phyloP scores from a whole-genome alignment of 169 alveolate species.

The Theileria annulata region DNA sequence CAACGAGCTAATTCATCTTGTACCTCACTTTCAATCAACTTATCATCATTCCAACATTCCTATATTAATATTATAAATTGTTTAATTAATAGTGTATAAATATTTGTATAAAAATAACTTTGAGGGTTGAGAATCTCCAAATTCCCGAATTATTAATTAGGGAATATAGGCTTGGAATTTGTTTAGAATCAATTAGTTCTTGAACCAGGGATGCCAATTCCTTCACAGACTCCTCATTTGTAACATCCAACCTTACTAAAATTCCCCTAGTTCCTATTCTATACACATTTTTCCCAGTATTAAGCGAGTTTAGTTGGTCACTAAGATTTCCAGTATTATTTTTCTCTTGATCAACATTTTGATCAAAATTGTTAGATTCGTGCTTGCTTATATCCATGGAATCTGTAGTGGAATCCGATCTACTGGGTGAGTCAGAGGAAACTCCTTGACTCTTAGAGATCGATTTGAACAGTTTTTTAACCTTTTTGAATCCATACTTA shows the following conservation, averaged over 20 bases:
- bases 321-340: background rate
- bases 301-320: background rate
- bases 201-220: background rate
- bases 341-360: background rate
- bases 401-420: background rate
- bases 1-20: slow-evolving; percentile 27
- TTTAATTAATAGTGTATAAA: background rate
- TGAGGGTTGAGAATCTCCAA: slow-evolving; percentile 46
- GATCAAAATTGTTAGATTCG: background rate
- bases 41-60: slow-evolving; percentile 33
- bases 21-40: background rate
- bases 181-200: background rate
- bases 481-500: slow-evolving; percentile 1
- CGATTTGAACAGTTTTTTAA: background rate
- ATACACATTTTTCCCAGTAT: background rate
- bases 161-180: slow-evolving; percentile 35
- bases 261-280: background rate
- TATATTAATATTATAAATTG: background rate
- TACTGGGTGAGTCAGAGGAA: background rate
- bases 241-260: slow-evolving; percentile 33
- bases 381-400: background rate
- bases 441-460: background rate
- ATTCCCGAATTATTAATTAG: slow-evolving; percentile 62
- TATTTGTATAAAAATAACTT: slow-evolving; percentile 19
- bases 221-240: slow-evolving; percentile 23